A percentile compares a stretch with the other conserved stretches of the same genome.
Evolutionary conservation across 2,329 filamentous ascomycete species (phyloP).

Genomic region (Harringtonia aguacate): DNA sequence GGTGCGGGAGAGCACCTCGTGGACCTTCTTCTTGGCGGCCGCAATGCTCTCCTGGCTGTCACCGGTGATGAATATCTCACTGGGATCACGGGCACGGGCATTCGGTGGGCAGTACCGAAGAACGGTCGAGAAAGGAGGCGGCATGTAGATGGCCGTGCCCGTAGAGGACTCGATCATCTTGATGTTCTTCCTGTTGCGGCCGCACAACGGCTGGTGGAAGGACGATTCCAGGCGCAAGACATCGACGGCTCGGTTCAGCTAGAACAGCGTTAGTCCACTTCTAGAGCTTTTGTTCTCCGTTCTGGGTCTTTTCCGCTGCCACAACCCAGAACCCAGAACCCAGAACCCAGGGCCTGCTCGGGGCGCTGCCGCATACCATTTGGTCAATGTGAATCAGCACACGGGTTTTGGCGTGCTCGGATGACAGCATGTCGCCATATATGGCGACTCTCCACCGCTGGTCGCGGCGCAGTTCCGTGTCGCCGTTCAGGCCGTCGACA

Average conservation of each 20-base stretch:
- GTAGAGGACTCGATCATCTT: constrained; percentile 94
- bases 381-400: constrained; percentile 96
- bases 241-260: constrained; percentile 68
- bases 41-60: constrained; percentile 76
- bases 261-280: background rate
- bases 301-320: background rate
- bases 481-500: constrained; percentile 62
- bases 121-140: constrained; percentile 82
- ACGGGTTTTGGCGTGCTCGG: constrained; percentile 93
- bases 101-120: constrained; percentile 83
- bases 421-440: constrained; percentile 89
- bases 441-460: constrained; percentile 88
- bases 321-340: too few species aligned
- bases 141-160: constrained; percentile 96
- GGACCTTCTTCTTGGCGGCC: constrained; percentile 81
- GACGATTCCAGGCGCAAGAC: constrained; percentile 73
- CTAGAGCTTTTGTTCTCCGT: too few species aligned
- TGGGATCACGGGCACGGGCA: constrained; percentile 69
- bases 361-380: constrained; percentile 48
- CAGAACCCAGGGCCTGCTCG: too few species aligned
- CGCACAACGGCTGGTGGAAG: constrained; percentile 85
- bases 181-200: constrained; percentile 91
- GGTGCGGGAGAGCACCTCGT: constrained; percentile 70
- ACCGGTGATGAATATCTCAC: constrained; percentile 92
- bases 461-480: constrained; percentile 74